Evolutionary conservation across 2,329 filamentous ascomycete genomes (phyloP), one percentile per base, ranked within the genome.

Genomic region (Hypoxylon sp.): DNA sequence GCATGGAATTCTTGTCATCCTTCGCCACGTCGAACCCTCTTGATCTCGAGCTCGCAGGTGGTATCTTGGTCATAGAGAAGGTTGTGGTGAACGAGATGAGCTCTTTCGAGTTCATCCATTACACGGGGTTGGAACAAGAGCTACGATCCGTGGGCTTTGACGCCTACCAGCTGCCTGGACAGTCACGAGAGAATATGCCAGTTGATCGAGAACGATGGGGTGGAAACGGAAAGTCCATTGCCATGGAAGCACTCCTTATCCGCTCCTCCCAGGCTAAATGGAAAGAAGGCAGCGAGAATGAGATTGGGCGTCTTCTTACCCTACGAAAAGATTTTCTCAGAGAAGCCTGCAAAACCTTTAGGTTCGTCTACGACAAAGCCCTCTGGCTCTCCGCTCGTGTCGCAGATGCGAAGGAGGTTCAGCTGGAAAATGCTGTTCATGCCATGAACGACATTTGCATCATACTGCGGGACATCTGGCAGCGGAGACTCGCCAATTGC

Each of bases 21-120:
- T 71, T 70, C 35, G 57, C 69, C 3, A 67, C 56, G 7, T 58
- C 64, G 3, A 72, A 75, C 49, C 54, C 60, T 1, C 60, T 71
- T 5, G 63, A 70, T 17, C 41, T 54, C 5, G 34, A 59, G 2
- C 32, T 63, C 2, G 52, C 67, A 23, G 43, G 56, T 2, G 35
- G 61, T 1, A 47, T 63, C 0, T 55, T 61, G 6, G 38, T 66
- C 3, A 21, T 31, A 7, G 57, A 65, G 15, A 44, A 44, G 5
- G 60, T 70, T 1, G 21, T 71, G 16, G 63, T 72, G 16, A 61
- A 60, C 21, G 29, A 57, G 5, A 59, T 70, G 55, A 63, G 49
- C 1, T 48, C 52, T 1, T 25, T 53, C 3, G 64, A 69, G 11
- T 38, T 59, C 2, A 26, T 63, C 2, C 19, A 59, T 3, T 73